Base-by-base conservation (phyloP, 2,329 filamentous ascomycete species). In the Cadophora gregata region DNA sequence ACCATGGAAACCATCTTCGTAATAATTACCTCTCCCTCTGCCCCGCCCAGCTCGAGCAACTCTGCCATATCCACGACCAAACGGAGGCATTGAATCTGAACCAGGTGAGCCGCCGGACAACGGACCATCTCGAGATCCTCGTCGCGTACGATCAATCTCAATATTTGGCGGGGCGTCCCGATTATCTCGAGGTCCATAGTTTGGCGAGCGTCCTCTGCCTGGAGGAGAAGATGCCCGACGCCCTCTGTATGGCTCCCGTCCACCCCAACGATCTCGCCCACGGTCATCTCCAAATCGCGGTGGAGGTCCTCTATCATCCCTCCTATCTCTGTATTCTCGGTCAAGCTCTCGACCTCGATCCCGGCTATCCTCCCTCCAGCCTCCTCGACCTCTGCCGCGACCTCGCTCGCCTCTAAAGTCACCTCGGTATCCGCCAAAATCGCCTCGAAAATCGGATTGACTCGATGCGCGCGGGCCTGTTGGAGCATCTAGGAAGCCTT, bases 81-180 rank as follows among this genome's bases (percentile, higher is more conserved):
- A 75, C 9, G 68, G 62, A 59, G 67, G 68, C 0, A 85, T 83
- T 14, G 86, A 84, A 69, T 93, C 91, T 0, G 90, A 91, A 25
- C 87, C 88, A 10, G 87, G 88, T 3, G 91, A 92, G 4, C 89
- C 89, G 21, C 89, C 90, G 1, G 90, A 91, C 25, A 88, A 85
- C 12, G 91, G 90, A 0, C 90, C 91, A 73, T 94, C 91, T 73
- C 91, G 84, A 9, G 90, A 93, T 19, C 85, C 88, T 56, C 90
- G 84, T 63, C 90, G 83, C 21, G 88, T 86, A 66, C 91, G 85
- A 66, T 89, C 88, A 8, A 88, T 83, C 70, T 93, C 91, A 7
- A 90, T 80, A 56, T 87, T 88, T 36, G 88, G 81, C 0, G 88
- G 88, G 1, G 80, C 78, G 72, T 88, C 86, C 70, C 75, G 77